A percentile compares a stretch with the other conserved stretches of the same genome.
These are phyloP conservation scores for Entonaema liquescens DNA, from an alignment of 495 filamentous ascomycete species.

Conservation along the genomic window DNA sequence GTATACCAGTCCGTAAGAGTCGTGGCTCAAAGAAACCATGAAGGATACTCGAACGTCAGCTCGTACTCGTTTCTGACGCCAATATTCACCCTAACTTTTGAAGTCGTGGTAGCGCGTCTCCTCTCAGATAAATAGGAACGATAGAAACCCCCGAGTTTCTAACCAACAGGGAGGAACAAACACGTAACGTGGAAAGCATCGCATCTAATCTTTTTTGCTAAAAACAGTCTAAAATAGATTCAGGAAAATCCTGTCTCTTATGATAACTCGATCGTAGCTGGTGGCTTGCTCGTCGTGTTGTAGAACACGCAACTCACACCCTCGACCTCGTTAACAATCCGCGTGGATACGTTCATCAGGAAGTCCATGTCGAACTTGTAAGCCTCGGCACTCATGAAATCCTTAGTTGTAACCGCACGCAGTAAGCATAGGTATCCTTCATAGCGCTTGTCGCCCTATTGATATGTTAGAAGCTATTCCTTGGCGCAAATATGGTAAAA, in stretches of 20 bases:
- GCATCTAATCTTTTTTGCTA: background rate
- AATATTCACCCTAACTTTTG: too few species aligned
- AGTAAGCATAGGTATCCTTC: constrained; percentile 64
- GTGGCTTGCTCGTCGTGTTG: constrained; percentile 80
- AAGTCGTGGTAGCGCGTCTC: background rate
- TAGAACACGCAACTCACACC: constrained; percentile 68
- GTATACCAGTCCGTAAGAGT: too few species aligned
- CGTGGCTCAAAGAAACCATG: too few species aligned
- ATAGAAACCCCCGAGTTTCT: background rate
- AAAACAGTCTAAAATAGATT: background rate
- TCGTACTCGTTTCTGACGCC: too few species aligned
- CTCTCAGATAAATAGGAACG: background rate
- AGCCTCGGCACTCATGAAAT: constrained; percentile 79
- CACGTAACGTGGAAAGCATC: background rate
- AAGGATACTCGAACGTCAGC: background rate
- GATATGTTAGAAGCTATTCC: background rate
- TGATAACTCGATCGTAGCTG: constrained; percentile 81
- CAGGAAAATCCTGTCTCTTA: constrained; percentile 44
- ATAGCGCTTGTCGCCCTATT: constrained; percentile 33
- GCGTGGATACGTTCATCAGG: constrained; percentile 69
- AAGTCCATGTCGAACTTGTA: constrained; percentile 74
- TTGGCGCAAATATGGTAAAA: background rate
- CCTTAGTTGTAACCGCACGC: constrained; percentile 77
- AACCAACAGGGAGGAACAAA: too few species aligned
- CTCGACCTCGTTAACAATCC: constrained; percentile 87